phyloP scores from a whole-genome alignment of 2,329 filamentous ascomycete genomes.

The Trichoderma simmonsii region DNA sequence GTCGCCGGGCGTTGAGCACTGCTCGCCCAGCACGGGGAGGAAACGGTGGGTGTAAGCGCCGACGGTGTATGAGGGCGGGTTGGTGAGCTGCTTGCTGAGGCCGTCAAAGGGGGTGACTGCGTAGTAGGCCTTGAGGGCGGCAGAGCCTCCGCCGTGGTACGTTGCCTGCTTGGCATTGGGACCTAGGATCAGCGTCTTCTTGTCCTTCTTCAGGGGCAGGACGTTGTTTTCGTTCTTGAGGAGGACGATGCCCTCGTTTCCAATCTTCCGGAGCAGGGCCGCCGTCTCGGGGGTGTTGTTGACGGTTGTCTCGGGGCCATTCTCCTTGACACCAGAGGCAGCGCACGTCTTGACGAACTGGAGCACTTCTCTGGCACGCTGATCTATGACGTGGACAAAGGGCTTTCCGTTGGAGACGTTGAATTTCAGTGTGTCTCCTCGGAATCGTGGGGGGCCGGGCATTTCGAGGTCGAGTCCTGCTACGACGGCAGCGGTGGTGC shows the following conservation, averaged over 20 bases:
- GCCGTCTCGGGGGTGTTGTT: slow-evolving; percentile 61
- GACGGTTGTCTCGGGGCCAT: slow-evolving; percentile 50
- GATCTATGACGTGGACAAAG: slow-evolving; percentile 51
- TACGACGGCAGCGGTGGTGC: slow-evolving; percentile 47
- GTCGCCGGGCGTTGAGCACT: slow-evolving; percentile 48
- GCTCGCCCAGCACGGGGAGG: slow-evolving; percentile 55
- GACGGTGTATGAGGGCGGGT: slow-evolving; percentile 49
- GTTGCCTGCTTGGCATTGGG: slow-evolving; percentile 56
- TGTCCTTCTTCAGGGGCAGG: slow-evolving; percentile 61
- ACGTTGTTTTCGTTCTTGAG: slow-evolving; percentile 67
- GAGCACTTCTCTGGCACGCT: slow-evolving; percentile 56
- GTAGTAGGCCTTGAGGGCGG: slow-evolving; percentile 58
- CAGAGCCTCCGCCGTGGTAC: slow-evolving; percentile 64
- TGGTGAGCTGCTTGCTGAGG: slow-evolving; percentile 53
- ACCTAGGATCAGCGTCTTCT: slow-evolving; percentile 57
- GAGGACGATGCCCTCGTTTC: slow-evolving; percentile 67
- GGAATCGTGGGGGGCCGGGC: slow-evolving; percentile 53
- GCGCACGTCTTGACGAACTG: slow-evolving; percentile 58
- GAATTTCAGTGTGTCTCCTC: slow-evolving; percentile 51
- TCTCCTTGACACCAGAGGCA: slow-evolving; percentile 51
- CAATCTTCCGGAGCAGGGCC: slow-evolving; percentile 61
- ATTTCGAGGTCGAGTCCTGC: slow-evolving; percentile 59
- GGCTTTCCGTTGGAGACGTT: slow-evolving; percentile 56
- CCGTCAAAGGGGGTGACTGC: slow-evolving; percentile 71
- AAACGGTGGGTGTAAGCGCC: slow-evolving; percentile 64